Percentiles rank a stretch among this genome's conserved stretches.
phyloP scores from a whole-genome alignment of 202 grass and related monocot genomes.

The Bolboschoenoplectus hybrid region DNA sequence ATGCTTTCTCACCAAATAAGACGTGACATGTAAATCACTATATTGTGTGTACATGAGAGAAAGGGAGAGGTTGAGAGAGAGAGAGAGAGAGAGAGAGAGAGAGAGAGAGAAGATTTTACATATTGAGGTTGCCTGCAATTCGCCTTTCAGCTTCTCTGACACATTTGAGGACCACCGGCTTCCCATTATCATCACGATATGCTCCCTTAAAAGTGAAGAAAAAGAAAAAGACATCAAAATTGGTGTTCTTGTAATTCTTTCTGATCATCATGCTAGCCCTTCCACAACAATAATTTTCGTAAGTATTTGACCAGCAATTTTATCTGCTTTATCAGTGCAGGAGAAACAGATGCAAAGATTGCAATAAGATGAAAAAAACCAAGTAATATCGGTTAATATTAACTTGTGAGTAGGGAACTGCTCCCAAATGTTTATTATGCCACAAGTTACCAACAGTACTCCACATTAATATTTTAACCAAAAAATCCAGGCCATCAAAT shows the following conservation, averaged over 20 bases:
- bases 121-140: slow-evolving; percentile 71
- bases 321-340: neutral
- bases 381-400: neutral
- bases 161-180: slow-evolving; percentile 84
- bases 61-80: neutral
- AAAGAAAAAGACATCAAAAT: neutral
- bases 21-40: neutral
- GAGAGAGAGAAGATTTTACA: slow-evolving; percentile 52
- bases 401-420: neutral
- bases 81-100: neutral
- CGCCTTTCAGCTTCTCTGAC: slow-evolving; percentile 85
- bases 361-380: neutral
- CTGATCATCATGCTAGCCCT: neutral
- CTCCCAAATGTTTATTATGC: neutral
- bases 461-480: neutral
- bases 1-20: neutral
- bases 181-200: slow-evolving; percentile 86
- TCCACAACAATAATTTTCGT: neutral
- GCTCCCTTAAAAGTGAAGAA: slow-evolving; percentile 58
- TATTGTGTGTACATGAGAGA: neutral
- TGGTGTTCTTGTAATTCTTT: neutral
- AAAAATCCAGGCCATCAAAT: neutral
- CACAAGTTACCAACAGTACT: neutral
- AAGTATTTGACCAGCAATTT: neutral
- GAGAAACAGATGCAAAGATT: neutral